Conservation (phyloP, 2,329 filamentous ascomycete genomes). For the Fusarium vanettenii region DNA sequence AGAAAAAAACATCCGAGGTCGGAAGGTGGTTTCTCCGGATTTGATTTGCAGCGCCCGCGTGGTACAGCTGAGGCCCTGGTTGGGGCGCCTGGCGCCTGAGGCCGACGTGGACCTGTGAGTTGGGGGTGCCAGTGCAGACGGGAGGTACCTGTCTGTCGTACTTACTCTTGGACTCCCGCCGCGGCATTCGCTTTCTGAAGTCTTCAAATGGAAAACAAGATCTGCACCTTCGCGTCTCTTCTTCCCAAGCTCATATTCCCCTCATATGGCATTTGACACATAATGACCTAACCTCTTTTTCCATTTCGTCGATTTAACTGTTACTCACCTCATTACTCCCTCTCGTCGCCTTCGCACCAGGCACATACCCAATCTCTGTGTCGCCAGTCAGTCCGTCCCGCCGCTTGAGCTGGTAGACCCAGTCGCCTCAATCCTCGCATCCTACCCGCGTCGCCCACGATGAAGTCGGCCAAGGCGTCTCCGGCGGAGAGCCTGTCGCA, state of each 20-base stretch:
- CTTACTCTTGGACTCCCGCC: conserved; percentile 10
- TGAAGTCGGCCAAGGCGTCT: conserved; percentile 67
- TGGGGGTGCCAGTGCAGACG: conserved; percentile 4
- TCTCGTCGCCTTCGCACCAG: conserved; percentile 20
- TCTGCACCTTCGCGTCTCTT: conserved; percentile 38
- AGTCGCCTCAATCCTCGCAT: conserved; percentile 30
- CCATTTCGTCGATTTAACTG: conserved; percentile 34
- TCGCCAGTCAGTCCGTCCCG: conserved; percentile 39
- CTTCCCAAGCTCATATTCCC: conserved; percentile 33
- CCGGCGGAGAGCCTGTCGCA: conserved; percentile 58
- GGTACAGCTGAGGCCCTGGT: conserved; percentile 18
- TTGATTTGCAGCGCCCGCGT: conserved; percentile 16
- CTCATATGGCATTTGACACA: conserved; percentile 31
- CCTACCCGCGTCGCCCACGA: conserved; percentile 51
- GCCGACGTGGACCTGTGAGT: conserved; percentile 11
- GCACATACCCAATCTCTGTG: conserved; percentile 19
- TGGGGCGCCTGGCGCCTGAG: conserved; percentile 33
- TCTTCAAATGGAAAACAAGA: conserved; percentile 30
- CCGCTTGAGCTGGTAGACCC: conserved; percentile 37
- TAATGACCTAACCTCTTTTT: conserved; percentile 41
- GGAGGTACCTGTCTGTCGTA: conserved; percentile 5
- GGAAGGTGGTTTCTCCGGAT: conserved; percentile 39
- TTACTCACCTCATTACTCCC: conserved; percentile 27
- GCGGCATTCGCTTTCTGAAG: conserved; percentile 42
- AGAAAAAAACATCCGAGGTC: conserved; percentile 36